Percentiles rank a stretch among this genome's conserved stretches.
phyloP scores from a whole-genome alignment of 805 yeast species.

The Candida easanensis region DNA sequence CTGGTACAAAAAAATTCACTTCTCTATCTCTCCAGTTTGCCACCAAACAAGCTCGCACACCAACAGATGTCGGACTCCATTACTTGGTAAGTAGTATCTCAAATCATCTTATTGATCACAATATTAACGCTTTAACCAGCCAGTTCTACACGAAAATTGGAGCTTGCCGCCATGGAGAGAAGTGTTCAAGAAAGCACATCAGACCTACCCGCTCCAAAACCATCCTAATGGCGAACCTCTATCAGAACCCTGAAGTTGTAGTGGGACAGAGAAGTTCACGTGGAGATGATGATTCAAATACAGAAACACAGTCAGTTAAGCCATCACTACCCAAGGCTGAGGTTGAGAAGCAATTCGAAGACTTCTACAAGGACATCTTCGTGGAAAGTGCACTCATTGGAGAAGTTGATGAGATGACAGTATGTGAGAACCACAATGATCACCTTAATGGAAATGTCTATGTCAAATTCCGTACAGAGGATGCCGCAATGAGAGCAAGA shows the following conservation, averaged over 20 bases:
- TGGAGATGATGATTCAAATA: conserved; percentile 47
- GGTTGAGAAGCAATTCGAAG: conserved; percentile 50
- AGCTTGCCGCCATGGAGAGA: conserved; percentile 90
- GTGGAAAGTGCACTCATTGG: conserved; percentile 52
- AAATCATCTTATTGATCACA: too few species aligned
- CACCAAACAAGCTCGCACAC: not conserved
- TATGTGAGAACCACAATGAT: conserved; percentile 79
- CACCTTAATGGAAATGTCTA: conserved; percentile 88
- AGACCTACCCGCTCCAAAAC: conserved; percentile 66
- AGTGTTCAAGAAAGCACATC: conserved; percentile 72
- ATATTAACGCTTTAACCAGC: conserved; percentile 29
- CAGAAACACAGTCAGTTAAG: conserved; percentile 19
- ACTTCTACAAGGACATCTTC: conserved; percentile 70
- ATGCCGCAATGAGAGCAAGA: conserved; percentile 59
- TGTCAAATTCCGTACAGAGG: conserved; percentile 52
- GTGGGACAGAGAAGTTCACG: conserved; percentile 2
- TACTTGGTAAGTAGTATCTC: conserved; percentile 16
- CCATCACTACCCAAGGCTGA: conserved; percentile 30
- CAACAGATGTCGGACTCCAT: conserved; percentile 19
- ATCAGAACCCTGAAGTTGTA: conserved; percentile 54
- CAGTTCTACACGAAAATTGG: conserved; percentile 80
- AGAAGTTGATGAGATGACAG: conserved; percentile 57
- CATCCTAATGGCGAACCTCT: conserved; percentile 61
- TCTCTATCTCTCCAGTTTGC: not conserved
- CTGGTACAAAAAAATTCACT: conserved; percentile 1